phyloP scores from a whole-genome alignment of 345 rosid genomes.

The Citrus mangshanensis region DNA sequence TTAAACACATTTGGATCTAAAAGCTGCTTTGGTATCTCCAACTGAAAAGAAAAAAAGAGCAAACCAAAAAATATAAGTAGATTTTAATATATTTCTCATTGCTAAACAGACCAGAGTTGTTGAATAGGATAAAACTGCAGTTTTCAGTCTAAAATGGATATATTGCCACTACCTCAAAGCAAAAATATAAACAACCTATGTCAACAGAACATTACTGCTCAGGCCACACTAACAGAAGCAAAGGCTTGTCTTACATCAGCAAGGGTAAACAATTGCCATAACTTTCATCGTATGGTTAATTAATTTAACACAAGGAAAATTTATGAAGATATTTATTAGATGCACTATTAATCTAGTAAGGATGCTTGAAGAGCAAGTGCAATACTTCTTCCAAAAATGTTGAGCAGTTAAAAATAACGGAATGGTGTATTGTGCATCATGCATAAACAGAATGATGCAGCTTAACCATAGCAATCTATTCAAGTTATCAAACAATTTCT shows the following conservation, averaged over 20 bases:
- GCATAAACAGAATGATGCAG: background rate
- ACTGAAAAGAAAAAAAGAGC: slow-evolving; percentile 36
- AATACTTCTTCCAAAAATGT: background rate
- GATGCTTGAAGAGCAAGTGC: background rate
- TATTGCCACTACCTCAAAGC: background rate
- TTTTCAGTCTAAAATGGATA: background rate
- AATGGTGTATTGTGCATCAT: background rate
- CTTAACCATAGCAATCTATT: background rate
- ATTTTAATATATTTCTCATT: background rate
- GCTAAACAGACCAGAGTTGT: background rate
- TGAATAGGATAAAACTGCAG: background rate
- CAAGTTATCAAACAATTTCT: background rate
- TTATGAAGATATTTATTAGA: background rate
- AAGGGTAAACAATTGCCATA: background rate
- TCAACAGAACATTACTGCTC: background rate
- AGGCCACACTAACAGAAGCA: background rate
- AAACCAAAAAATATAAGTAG: slow-evolving; percentile 1
- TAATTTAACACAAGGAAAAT: background rate
- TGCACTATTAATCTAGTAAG: background rate
- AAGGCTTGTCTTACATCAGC: background rate
- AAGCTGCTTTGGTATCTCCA: slow-evolving; percentile 94
- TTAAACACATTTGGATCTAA: slow-evolving; percentile 73
- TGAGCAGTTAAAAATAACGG: background rate
- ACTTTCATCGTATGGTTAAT: background rate
- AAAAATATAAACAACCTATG: background rate